Percentiles rank a stretch among this genome's conserved stretches.
These are phyloP conservation scores for Cryptococcus sp. DNA, from an alignment of 1,284 basidiomycete genomes.

Conservation along the genomic window DNA sequence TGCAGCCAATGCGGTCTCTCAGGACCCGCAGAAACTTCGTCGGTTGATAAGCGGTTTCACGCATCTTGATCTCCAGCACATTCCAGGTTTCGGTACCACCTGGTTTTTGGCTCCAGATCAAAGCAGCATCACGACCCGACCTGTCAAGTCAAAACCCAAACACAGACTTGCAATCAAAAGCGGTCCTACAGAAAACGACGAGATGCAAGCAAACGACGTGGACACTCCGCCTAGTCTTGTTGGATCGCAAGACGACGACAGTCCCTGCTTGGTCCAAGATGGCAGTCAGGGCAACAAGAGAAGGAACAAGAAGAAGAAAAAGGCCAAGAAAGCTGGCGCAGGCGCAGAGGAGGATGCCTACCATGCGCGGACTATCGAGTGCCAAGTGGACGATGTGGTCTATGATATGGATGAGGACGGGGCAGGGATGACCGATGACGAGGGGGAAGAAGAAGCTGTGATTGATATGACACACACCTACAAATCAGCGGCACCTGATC, in stretches of 20 bases:
- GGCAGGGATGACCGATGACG: background rate
- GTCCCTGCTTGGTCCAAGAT: background rate
- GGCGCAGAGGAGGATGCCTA: background rate
- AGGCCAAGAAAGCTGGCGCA: background rate
- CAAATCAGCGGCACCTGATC: too few species aligned
- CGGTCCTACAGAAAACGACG: background rate
- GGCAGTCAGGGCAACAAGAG: background rate
- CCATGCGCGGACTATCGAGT: background rate
- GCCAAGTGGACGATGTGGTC: background rate
- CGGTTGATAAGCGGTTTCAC: background rate
- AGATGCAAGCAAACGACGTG: too few species aligned
- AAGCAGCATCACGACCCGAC: too few species aligned
- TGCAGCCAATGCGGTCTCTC: background rate
- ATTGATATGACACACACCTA: background rate
- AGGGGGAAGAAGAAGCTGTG: background rate
- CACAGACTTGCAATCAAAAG: background rate
- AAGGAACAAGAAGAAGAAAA: background rate
- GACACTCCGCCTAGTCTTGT: too few species aligned
- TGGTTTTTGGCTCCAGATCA: background rate
- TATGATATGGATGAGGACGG: conserved; percentile 1
- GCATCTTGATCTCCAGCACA: background rate
- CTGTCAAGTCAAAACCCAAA: background rate
- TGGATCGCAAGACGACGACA: background rate
- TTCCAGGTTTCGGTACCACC: background rate
- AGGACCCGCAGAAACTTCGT: background rate